Evolutionary conservation across 495 filamentous ascomycete species (phyloP).

Genomic region (Tricharina praecox): DNA sequence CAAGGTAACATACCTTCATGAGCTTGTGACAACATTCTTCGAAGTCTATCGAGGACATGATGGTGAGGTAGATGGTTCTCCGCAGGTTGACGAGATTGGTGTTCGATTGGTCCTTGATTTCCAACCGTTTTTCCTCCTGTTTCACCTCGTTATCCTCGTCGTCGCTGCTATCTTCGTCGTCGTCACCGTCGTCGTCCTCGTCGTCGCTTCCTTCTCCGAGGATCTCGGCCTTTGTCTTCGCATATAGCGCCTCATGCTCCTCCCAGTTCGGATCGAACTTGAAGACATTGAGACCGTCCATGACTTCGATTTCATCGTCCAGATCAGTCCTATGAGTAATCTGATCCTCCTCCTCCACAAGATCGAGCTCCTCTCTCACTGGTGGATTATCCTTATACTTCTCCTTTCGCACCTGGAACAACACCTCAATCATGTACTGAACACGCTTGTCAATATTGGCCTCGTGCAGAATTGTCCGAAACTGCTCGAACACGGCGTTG

Average conservation of each 20-base stretch:
- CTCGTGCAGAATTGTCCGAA: conserved; percentile 85
- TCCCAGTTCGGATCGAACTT: conserved; percentile 84
- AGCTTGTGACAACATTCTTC: conserved; percentile 93
- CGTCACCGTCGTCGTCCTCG: conserved; percentile 50
- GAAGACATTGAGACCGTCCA: conserved; percentile 85
- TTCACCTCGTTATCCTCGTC: conserved; percentile 59
- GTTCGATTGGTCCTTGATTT: conserved; percentile 96
- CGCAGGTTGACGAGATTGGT: conserved; percentile 85
- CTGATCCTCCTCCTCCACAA: conserved; percentile 94
- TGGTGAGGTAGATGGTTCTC: conserved; percentile 88
- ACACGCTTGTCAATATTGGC: conserved; percentile 89
- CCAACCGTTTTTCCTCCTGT: conserved; percentile 47
- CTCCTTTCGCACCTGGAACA: conserved; percentile 94
- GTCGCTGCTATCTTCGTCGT: conserved; percentile 58
- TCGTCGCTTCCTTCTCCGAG: conserved; percentile 72
- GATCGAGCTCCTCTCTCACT: conserved; percentile 79
- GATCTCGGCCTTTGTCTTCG: conserved; percentile 78
- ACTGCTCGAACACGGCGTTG: conserved; percentile 82
- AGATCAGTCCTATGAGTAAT: conserved; percentile 72
- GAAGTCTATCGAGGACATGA: conserved; percentile 85
- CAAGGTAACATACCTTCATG: conserved; percentile 43
- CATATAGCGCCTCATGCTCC: conserved; percentile 78
- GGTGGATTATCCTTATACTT: conserved; percentile 87
- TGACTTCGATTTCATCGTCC: conserved; percentile 62
- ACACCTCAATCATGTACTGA: conserved; percentile 96